Conservation (phyloP, 73 alveolate genomes). For the Paramecium tetraurelia region DNA sequence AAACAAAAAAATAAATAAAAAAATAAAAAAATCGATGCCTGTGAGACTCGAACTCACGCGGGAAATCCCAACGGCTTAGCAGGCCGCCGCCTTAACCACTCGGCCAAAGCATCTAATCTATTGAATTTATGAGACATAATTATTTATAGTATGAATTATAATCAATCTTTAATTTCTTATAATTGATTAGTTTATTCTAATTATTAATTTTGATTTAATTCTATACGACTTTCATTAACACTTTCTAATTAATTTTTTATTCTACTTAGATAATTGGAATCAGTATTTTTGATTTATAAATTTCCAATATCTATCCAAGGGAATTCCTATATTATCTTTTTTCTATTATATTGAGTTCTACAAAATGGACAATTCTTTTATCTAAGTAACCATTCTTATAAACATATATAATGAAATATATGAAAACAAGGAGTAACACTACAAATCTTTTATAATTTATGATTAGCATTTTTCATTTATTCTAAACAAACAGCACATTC, state of each 20-base stretch:
- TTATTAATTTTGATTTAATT: neutral
- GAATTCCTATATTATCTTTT: neutral
- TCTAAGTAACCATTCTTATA: neutral
- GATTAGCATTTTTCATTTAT: neutral
- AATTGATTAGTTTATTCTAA: neutral
- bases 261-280: neutral
- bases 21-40: constrained; percentile 81
- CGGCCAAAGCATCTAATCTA: constrained; percentile 85
- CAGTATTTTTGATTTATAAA: neutral
- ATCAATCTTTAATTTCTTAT: neutral
- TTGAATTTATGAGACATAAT: neutral
- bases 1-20: neutral
- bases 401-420: constrained; percentile 12
- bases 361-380: constrained; percentile 31
- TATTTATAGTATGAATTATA: neutral
- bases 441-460: neutral
- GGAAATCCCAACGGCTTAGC: constrained; percentile 95
- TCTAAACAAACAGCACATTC: constrained; percentile 37
- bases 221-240: neutral
- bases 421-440: constrained; percentile 35
- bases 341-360: neutral
- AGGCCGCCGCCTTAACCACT: constrained; percentile 98
- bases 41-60: constrained; percentile 96
- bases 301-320: neutral
- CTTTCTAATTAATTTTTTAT: neutral